Evolutionary conservation across 441 rosid species (phyloP).

Genomic region (Mallotus japonicus): DNA sequence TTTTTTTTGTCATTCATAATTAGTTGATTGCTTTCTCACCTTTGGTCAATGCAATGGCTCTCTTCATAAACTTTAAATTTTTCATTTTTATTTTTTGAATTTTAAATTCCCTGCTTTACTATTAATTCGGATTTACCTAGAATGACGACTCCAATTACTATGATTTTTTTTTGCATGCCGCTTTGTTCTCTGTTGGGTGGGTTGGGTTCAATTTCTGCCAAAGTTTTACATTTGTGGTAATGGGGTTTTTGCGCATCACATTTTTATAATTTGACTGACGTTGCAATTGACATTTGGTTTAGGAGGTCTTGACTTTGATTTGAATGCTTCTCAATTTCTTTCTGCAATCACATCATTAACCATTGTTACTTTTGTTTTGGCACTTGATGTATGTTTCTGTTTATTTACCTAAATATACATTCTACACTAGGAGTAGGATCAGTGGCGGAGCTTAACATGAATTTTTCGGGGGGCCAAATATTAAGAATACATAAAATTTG

Average conservation of each 20-base stretch:
- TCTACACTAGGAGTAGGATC: not conserved
- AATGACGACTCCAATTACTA: not conserved
- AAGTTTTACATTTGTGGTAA: not conserved
- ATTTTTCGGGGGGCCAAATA: too few species aligned
- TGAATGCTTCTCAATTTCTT: not conserved
- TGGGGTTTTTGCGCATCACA: not conserved
- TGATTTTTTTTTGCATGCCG: constrained; percentile 4
- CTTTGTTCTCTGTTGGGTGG: not conserved
- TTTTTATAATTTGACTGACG: not conserved
- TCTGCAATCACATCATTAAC: too few species aligned
- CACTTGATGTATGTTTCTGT: too few species aligned
- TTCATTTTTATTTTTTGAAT: not conserved
- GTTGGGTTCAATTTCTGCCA: not conserved
- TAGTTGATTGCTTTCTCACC: not conserved
- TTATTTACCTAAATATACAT: too few species aligned
- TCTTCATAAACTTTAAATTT: too few species aligned
- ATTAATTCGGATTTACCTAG: not conserved
- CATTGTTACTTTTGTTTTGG: not conserved
- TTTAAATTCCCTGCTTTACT: not conserved
- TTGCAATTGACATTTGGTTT: not conserved
- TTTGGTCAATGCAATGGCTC: not conserved
- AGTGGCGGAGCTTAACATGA: too few species aligned
- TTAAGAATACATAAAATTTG: too few species aligned
- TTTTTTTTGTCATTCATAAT: too few species aligned
- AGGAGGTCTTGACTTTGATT: not conserved